Base-by-base conservation (phyloP, 2,329 filamentous ascomycete genomes). In the Exophiala alcalophila region DNA sequence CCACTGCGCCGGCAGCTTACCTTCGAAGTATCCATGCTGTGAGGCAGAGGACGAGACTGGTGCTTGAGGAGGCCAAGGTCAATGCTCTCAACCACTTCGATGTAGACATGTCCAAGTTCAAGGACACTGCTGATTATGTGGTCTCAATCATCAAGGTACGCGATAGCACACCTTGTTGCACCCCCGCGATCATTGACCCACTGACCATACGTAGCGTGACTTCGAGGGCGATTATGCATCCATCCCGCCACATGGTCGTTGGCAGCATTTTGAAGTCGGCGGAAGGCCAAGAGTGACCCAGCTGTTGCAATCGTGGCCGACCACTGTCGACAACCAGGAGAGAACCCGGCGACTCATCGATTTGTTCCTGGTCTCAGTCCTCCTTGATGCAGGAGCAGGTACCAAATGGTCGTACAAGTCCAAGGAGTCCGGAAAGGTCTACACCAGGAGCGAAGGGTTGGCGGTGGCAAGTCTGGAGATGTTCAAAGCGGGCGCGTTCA, bases 391-490 rank as follows among this genome's bases (percentile, higher is more conserved):
- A 4, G 92, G 92, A 27, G 89, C 92, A 2, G 92, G 92, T 27
- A 91, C 81, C 2, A 77, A 80, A 54, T 98, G 92, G 92, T 83
- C 81, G 55, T 98, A 95, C 70, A 92, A 86, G 71, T 94, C 88
- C 61, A 83, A 83, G 51, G 89, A 94, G 60, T 94, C 89, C 52
- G 88, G 86, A 43, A 84, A 82, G 50, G 65, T 84, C 27, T 97
- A 91, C 66, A 76, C 80, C 38, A 81, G 92, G 36, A 95, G 89
- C 49, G 92, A 96, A 64, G 90, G 90, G 6, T 74, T 96, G 41
- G 90, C 90, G 6, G 81, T 84, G 7, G 81, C 81, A 29, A 82
- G 78, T 61, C 61, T 84, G 57, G 90, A 96, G 56, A 95, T 96
- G 90, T 96, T 95, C 76, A 95, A 95, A 68, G 74, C 78, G 10